Conservation (phyloP, 768 basidiomycete genomes). For the Auriscalpium microsporum region DNA sequence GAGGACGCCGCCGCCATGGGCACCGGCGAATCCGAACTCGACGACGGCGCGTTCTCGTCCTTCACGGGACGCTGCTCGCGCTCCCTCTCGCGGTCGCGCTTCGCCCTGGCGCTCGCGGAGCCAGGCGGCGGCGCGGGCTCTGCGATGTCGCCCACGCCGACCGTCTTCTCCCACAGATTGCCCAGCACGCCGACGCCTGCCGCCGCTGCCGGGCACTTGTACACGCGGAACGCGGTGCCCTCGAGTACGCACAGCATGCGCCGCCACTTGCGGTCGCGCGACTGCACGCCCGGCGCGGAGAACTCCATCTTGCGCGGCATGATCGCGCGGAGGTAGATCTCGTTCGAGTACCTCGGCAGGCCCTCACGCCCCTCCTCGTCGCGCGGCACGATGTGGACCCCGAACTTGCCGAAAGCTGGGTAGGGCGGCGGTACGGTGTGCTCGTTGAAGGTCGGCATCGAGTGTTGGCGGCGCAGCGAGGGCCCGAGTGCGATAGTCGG, state of each 20-base stretch:
- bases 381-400: constrained; percentile 31
- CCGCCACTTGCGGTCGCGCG: constrained; percentile 88
- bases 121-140: constrained; percentile 16
- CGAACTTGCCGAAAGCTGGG: constrained; percentile 29
- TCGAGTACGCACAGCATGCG: constrained; percentile 82
- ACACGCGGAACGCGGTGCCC: constrained; percentile 83
- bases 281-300: constrained; percentile 70
- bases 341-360: constrained; percentile 77
- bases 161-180: constrained; percentile 72
- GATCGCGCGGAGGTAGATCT: constrained; percentile 68
- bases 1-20: not conserved
- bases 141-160: constrained; percentile 62
- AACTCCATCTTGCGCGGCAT: constrained; percentile 96
- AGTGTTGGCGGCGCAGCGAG: constrained; percentile 50
- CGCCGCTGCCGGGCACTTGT: constrained; percentile 42
- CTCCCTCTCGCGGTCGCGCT: constrained; percentile 20
- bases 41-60: not conserved
- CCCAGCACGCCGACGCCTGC: constrained; percentile 41
- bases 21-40: not conserved
- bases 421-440: constrained; percentile 62
- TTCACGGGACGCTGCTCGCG: constrained; percentile 7
- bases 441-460: constrained; percentile 61
- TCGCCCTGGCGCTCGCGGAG: constrained; percentile 20
- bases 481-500: constrained; percentile 19
- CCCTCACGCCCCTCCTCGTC: constrained; percentile 83